phyloP scores from a whole-genome alignment of 2,329 filamentous ascomycete genomes.

The Aureobasidium zeae region DNA sequence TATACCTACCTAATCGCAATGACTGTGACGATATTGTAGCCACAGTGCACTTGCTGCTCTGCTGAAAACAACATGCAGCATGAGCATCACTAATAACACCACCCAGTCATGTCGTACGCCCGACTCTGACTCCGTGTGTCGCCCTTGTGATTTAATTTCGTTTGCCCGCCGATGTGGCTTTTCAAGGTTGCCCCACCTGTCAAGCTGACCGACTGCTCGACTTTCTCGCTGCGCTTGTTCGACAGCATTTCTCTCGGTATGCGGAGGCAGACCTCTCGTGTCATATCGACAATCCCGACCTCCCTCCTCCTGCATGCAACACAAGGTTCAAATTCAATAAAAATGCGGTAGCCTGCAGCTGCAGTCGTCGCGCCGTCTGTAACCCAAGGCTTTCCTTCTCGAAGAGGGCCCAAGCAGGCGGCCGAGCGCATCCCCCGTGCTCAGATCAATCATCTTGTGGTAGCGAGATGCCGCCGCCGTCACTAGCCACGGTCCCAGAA shows the following conservation, averaged over 20 bases:
- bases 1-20: too few species aligned
- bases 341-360: conserved; percentile 5
- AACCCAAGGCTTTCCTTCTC: conserved; percentile 5
- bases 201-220: conserved; percentile 7
- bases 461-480: conserved; percentile 13
- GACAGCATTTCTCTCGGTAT: conserved; percentile 1
- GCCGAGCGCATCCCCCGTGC: conserved; percentile 13
- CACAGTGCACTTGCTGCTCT: neutral
- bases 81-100: neutral
- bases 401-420: conserved; percentile 12
- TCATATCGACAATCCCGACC: neutral
- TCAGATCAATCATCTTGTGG: conserved; percentile 9
- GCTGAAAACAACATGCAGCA: neutral
- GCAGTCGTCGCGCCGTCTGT: conserved; percentile 8
- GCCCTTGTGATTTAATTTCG: conserved; percentile 11
- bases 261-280: conserved; percentile 11
- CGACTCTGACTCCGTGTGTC: neutral
- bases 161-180: conserved; percentile 12
- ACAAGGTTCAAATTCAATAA: conserved; percentile 1
- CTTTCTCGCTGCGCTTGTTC: conserved; percentile 3
- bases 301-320: conserved; percentile 9
- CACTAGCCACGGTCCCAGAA: conserved; percentile 14
- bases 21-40: neutral
- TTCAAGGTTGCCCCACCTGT: conserved; percentile 12
- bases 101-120: conserved; percentile 3